Base-by-base conservation (phyloP, 441 rosid species). In the Populus trichocarpa region DNA sequence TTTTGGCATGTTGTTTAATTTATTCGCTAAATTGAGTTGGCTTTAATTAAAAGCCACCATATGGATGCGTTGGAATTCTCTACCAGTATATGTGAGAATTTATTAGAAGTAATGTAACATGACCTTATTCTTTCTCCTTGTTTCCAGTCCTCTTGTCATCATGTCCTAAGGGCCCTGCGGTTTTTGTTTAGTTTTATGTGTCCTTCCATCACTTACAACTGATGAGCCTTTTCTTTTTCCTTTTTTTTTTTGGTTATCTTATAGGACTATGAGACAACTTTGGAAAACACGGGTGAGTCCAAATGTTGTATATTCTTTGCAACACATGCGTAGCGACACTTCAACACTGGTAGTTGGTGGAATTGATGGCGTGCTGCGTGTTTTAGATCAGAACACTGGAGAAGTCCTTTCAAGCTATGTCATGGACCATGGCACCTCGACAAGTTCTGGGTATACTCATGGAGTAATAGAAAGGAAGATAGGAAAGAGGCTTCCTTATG, bases 251-350 rank as follows among this genome's bases (percentile, higher is more conserved):
- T 13, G 30, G 64, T 59, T 28, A 33, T n/a, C 71, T 68, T 80
- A 74, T 87, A 95, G 98, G 90, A 92, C 81, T 72, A 90, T 89
- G 96, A 82, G 85, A 84, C 83, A 8, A 63, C n/a, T 95, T 71
- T 95, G 99, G 98, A 88, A 88, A 80, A 85, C 77, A 38, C 87
- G 91, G 69, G 92, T 86, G 79, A 89, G 97, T 83, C 88, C 97
- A 63, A 95, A 92, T 79, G 97, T 88, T 6, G 42, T 93, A 20
- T 93, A 95, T 83, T 89, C 99, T 0, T 40, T 92, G 79, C 90
- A 87, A 65, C 96, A 92, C 80, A 75, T 89, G 74, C 83, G 70
- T 23, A 82, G 80, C 3, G 97, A 95, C 76, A 77, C 75, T 11
- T 89, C 96, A 1, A 84, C 85, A 6, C 74, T 95, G 50, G 87